Conservation (phyloP, 1,139 yeast genomes). For the Sugiyamaella neomexicana region DNA sequence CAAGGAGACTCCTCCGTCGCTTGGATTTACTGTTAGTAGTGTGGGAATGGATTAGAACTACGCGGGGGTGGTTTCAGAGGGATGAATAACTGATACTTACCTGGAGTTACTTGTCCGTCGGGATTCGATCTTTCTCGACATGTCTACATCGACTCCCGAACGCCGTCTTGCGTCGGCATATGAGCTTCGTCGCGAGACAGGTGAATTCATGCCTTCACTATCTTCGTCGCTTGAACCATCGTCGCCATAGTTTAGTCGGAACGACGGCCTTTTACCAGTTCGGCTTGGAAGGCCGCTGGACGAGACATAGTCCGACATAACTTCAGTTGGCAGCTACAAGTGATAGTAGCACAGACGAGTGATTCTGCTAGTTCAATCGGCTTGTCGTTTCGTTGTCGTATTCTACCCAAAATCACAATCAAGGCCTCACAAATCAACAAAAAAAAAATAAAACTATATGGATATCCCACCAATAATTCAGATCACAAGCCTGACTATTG, state of each 20-base stretch:
- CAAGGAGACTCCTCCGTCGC: slow-evolving; percentile 12
- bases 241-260: slow-evolving; percentile 13
- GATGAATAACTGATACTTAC: background rate
- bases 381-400: too few relatives aligned
- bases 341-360: too few relatives aligned
- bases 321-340: background rate
- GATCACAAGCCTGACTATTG: too few relatives aligned
- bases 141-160: slow-evolving; percentile 4
- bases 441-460: too few relatives aligned
- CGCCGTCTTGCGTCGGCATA: slow-evolving; percentile 7
- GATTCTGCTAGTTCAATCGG: too few relatives aligned
- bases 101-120: slow-evolving; percentile 9
- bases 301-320: slow-evolving; percentile 13
- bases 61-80: background rate
- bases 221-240: slow-evolving; percentile 15
- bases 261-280: slow-evolving; percentile 10
- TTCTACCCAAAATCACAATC: too few relatives aligned
- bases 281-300: slow-evolving; percentile 2
- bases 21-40: slow-evolving; percentile 1
- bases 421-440: background rate
- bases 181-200: slow-evolving; percentile 10
- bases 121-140: slow-evolving; percentile 2
- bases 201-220: slow-evolving; percentile 9
- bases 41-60: background rate
- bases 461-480: too few relatives aligned